Evolutionary conservation across 305 asterid species (phyloP).

Genomic region (Fraxinus angustifolia): DNA sequence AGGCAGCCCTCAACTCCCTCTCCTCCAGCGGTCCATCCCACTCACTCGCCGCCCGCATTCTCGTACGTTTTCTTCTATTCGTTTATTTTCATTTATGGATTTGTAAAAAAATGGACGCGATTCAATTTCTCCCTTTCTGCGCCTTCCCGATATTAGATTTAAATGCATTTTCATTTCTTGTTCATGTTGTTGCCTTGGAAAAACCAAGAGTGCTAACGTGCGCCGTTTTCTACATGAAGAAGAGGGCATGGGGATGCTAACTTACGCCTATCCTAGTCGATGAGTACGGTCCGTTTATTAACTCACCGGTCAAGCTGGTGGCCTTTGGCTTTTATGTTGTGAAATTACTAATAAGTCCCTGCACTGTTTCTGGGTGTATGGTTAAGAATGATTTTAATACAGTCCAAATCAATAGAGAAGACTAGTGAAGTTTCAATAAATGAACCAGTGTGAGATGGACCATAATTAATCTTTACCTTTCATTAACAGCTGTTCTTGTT

Average conservation of each 20-base stretch:
- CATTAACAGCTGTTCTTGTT: slow-evolving; percentile 44
- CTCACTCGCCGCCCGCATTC: slow-evolving; percentile 54
- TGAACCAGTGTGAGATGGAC: slow-evolving; percentile 29
- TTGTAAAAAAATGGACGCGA: not conserved
- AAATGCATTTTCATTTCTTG: not conserved
- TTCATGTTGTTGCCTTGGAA: not conserved
- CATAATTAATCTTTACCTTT: slow-evolving; percentile 30
- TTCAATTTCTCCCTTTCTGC: not conserved
- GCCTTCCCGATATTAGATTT: slow-evolving; percentile 6
- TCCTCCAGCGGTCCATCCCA: slow-evolving; percentile 44
- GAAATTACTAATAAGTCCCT: slow-evolving; percentile 39
- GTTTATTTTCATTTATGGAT: not conserved
- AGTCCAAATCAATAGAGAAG: not conserved
- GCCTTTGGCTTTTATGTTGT: not conserved
- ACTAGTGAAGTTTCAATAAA: slow-evolving; percentile 10
- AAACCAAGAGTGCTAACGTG: slow-evolving; percentile 12
- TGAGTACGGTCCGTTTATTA: not conserved
- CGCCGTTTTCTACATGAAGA: slow-evolving; percentile 12
- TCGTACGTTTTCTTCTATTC: slow-evolving; percentile 31
- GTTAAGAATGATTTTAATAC: not conserved
- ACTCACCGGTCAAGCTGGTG: slow-evolving; percentile 20
- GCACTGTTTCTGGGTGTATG: not conserved
- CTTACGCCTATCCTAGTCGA: not conserved
- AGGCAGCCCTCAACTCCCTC: slow-evolving; percentile 46
- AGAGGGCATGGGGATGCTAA: not conserved